Evolutionary conservation across 192 early-diverging fungal genomes (phyloP).

Genomic region (Gaertneriomyces sp.): DNA sequence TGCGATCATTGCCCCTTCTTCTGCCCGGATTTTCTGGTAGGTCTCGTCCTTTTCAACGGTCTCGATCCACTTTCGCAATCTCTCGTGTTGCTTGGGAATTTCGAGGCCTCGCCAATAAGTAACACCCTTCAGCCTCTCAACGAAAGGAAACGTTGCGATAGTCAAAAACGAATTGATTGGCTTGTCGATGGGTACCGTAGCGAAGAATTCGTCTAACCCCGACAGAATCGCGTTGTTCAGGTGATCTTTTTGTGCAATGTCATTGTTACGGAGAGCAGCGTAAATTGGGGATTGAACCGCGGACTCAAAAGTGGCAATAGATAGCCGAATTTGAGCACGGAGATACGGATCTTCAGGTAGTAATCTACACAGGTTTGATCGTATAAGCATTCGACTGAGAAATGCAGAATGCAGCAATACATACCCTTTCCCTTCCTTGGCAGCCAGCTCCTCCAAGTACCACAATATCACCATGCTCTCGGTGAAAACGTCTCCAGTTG

Average conservation of each 20-base stretch:
- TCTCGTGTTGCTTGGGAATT: not conserved
- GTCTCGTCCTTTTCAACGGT: not conserved
- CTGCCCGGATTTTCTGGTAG: not conserved
- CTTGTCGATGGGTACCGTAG: not conserved
- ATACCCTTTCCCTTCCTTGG: not conserved
- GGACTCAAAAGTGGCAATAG: not conserved
- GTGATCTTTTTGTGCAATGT: not conserved
- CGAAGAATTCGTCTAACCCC: not conserved
- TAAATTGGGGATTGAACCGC: not conserved
- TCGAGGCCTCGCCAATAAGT: not conserved
- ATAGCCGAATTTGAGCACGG: not conserved
- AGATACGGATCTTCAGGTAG: not conserved
- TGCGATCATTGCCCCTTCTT: not conserved
- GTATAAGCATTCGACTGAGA: not conserved
- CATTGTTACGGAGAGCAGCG: not conserved
- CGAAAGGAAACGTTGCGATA: not conserved
- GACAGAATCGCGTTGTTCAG: not conserved
- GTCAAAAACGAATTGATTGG: not conserved
- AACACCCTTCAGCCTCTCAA: not conserved
- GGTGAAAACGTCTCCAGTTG: not conserved
- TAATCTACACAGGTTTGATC: not conserved
- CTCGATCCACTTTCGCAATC: not conserved
- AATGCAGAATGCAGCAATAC: too few species aligned
- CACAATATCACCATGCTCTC: not conserved
- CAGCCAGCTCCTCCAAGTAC: conserved; percentile 1